phyloP scores from a whole-genome alignment of 345 rosid genomes.

The Iberis pinnata region DNA sequence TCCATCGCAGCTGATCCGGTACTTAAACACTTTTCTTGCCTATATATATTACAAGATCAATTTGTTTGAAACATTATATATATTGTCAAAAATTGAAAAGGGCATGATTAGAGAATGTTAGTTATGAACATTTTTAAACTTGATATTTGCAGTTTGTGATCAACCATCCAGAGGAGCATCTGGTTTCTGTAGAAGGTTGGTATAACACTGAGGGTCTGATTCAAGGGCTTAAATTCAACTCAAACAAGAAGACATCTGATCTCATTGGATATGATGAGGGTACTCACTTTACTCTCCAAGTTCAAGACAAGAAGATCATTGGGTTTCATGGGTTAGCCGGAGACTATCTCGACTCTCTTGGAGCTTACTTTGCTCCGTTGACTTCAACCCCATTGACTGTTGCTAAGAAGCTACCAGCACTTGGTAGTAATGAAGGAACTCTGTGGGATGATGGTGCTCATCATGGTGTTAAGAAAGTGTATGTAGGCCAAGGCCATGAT shows the following conservation, averaged over 20 bases:
- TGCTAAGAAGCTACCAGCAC: constrained; percentile 12
- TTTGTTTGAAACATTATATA: too few relatives aligned
- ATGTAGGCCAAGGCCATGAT: constrained; percentile 21
- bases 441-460: constrained; percentile 32
- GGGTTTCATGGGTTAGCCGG: constrained; percentile 27
- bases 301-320: constrained; percentile 19
- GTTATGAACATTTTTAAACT: constrained; percentile 3
- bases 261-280: constrained; percentile 16
- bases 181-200: constrained; percentile 25
- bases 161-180: constrained; percentile 25
- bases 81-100: too few relatives aligned
- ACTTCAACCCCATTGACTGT: not conserved
- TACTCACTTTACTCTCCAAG: constrained; percentile 18
- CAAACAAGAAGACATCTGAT: constrained; percentile 23
- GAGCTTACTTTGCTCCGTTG: constrained; percentile 25
- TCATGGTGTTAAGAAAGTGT: constrained; percentile 25
- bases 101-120: too few relatives aligned
- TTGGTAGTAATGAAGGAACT: constrained; percentile 21
- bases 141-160: constrained; percentile 20
- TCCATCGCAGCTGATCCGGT: constrained; percentile 19
- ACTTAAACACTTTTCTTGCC: not conserved
- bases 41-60: not conserved
- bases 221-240: constrained; percentile 13
- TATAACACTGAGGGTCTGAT: constrained; percentile 14
- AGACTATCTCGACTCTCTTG: constrained; percentile 17